Percentiles rank a stretch among this genome's conserved stretches.
phyloP scores from a whole-genome alignment of 1,139 yeast genomes.

The Pichia sp. region DNA sequence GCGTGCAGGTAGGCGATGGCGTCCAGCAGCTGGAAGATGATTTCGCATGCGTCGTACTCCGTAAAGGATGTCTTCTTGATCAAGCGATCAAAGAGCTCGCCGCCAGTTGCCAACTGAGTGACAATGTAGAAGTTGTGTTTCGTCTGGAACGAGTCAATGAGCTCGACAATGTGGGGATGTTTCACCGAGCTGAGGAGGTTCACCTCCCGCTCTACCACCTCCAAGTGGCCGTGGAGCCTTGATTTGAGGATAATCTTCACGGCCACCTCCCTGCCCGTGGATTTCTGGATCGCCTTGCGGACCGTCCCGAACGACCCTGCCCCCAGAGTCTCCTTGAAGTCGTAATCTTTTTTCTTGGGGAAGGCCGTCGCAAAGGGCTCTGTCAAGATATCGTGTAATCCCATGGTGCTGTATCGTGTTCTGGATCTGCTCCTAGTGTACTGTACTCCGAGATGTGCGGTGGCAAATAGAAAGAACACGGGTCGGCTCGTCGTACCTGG shows the following conservation, averaged over 20 bases:
- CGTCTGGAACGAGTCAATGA: conserved; percentile 88
- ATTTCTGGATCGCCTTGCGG: conserved; percentile 44
- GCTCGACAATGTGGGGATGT: conserved; percentile 77
- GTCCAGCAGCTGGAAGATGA: conserved; percentile 69
- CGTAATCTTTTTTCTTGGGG: conserved; percentile 41
- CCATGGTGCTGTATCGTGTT: conserved; percentile 5
- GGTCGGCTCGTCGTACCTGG: background rate
- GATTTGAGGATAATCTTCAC: conserved; percentile 53
- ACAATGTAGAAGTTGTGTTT: conserved; percentile 81
- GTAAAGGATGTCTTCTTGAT: conserved; percentile 74
- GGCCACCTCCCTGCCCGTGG: conserved; percentile 48
- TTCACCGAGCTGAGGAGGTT: conserved; percentile 41
- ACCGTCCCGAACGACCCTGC: conserved; percentile 61
- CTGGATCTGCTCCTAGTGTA: too few species aligned
- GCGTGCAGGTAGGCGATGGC: conserved; percentile 77
- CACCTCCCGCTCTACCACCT: conserved; percentile 47
- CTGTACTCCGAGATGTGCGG: too few species aligned
- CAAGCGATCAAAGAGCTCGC: conserved; percentile 84
- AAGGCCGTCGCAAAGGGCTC: conserved; percentile 8
- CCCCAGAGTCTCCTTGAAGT: conserved; percentile 51
- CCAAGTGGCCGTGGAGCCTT: conserved; percentile 49
- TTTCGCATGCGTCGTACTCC: conserved; percentile 67
- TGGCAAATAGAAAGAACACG: too few species aligned
- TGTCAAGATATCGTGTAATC: conserved; percentile 8
- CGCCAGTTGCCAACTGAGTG: conserved; percentile 77